Percentiles rank a stretch among this genome's conserved stretches.
Conservation (phyloP, 1,139 yeast species). For the Protomyces inundatus region DNA sequence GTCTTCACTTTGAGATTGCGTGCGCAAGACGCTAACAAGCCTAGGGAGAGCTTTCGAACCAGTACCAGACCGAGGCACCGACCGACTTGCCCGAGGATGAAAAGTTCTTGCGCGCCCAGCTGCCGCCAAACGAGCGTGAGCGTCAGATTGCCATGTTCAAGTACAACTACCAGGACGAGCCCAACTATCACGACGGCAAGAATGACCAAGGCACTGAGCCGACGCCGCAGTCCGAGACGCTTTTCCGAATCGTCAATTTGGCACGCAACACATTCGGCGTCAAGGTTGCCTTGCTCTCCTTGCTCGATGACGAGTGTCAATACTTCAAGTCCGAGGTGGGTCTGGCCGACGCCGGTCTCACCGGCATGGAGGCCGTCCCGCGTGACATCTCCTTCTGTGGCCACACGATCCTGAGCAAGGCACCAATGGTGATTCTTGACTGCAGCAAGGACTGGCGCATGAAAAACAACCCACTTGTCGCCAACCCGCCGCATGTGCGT, state of each 20-base stretch:
- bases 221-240: constrained; percentile 12
- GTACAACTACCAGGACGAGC: constrained; percentile 11
- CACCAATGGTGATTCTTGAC: constrained; percentile 31
- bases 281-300: constrained; percentile 16
- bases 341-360: constrained; percentile 10
- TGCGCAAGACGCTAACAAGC: neutral
- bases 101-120: constrained; percentile 12
- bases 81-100: constrained; percentile 25
- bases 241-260: constrained; percentile 22
- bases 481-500: constrained; percentile 27
- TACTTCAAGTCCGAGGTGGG: constrained; percentile 26
- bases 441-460: constrained; percentile 32
- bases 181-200: constrained; percentile 17
- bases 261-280: constrained; percentile 23
- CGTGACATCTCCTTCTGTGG: constrained; percentile 31
- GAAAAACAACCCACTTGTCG: constrained; percentile 31
- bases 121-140: constrained; percentile 17
- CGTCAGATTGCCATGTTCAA: constrained; percentile 18
- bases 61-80: constrained; percentile 5
- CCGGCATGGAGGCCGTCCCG: constrained; percentile 24
- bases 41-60: constrained; percentile 10
- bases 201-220: constrained; percentile 9
- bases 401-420: constrained; percentile 30
- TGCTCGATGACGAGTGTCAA: constrained; percentile 23
- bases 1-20: neutral